phyloP scores from a whole-genome alignment of 192 early-diverging fungal species.

The Umbelopsis isabellina region DNA sequence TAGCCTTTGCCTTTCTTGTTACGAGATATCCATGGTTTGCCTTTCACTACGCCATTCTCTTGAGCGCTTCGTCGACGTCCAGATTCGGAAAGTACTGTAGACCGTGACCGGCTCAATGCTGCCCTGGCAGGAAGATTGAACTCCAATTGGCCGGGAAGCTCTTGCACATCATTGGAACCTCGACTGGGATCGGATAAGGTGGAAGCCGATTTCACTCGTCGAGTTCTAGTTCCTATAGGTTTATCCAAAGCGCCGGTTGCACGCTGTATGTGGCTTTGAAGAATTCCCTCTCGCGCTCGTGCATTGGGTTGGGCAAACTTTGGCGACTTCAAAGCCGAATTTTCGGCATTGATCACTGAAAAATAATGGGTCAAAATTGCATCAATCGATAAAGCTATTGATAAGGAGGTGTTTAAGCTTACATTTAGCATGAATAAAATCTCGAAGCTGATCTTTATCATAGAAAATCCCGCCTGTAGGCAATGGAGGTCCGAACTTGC shows the following conservation, averaged over 20 bases:
- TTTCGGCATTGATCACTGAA: slow-evolving; percentile 59
- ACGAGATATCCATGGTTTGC: slow-evolving; percentile 2
- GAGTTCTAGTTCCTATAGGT: neutral
- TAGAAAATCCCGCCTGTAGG: slow-evolving; percentile 50
- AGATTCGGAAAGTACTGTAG: slow-evolving; percentile 28
- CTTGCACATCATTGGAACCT: slow-evolving; percentile 6
- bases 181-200: slow-evolving; percentile 33
- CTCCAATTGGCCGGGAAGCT: neutral
- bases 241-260: neutral
- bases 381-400: neutral
- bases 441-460: slow-evolving; percentile 37
- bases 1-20: slow-evolving; percentile 13
- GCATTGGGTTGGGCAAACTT: slow-evolving; percentile 49
- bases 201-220: slow-evolving; percentile 35
- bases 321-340: slow-evolving; percentile 58
- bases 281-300: slow-evolving; percentile 53
- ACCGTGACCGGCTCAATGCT: slow-evolving; percentile 6
- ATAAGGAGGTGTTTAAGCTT: slow-evolving; percentile 1
- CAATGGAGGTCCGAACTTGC: slow-evolving; percentile 54
- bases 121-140: slow-evolving; percentile 6
- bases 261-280: slow-evolving; percentile 48
- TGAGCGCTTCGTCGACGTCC: slow-evolving; percentile 38
- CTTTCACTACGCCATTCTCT: neutral
- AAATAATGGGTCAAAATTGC: slow-evolving; percentile 2
- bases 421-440: slow-evolving; percentile 46